phyloP scores from a whole-genome alignment of 805 yeast genomes.

The Barnettozyma siamensis region DNA sequence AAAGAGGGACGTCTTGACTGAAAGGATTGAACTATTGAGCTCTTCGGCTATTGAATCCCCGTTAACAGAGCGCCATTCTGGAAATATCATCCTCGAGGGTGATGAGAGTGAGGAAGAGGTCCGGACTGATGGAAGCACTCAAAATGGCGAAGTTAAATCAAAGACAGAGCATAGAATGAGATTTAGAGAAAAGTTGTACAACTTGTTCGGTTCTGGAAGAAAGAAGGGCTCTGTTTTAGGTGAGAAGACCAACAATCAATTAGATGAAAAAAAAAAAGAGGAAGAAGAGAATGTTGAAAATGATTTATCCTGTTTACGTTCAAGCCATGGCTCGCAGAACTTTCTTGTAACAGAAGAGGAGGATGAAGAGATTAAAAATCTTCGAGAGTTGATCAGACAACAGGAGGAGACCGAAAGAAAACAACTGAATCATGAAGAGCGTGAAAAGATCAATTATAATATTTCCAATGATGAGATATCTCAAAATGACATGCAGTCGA shows the following conservation, averaged over 20 bases:
- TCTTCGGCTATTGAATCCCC: neutral
- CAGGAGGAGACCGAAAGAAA: conserved; percentile 1
- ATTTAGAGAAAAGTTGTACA: conserved; percentile 2
- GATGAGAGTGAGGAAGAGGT: neutral
- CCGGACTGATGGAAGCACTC: no score
- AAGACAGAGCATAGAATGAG: neutral
- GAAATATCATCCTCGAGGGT: no score
- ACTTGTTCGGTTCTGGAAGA: neutral
- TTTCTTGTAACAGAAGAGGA: neutral
- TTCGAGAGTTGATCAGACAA: conserved; percentile 1
- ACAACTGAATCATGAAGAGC: neutral
- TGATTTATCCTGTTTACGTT: no score
- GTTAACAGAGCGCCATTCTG: no score
- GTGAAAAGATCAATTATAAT: neutral
- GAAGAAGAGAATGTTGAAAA: no score
- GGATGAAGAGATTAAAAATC: conserved; percentile 3
- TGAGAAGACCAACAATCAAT: no score
- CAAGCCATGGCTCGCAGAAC: no score
- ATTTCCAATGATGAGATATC: neutral
- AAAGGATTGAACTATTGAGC: conserved; percentile 5
- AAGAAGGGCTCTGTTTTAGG: neutral
- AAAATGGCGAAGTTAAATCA: no score
- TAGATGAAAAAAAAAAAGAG: no score
- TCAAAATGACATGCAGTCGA: neutral
- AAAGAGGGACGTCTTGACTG: neutral